Base-by-base conservation (phyloP, 495 filamentous ascomycete genomes). In the Aspergillus cristatus region DNA sequence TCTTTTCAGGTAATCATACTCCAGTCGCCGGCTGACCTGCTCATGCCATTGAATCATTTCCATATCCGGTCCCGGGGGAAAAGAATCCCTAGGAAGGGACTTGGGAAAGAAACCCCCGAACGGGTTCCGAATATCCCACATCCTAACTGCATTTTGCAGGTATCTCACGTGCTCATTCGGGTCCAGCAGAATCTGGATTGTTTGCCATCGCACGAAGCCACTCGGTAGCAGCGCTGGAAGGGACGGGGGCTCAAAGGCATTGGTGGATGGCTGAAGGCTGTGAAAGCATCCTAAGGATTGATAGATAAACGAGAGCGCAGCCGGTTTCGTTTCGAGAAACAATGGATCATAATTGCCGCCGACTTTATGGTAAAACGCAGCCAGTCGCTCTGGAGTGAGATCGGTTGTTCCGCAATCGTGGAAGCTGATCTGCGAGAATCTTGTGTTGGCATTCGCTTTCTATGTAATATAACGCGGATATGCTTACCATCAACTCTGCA, bases 201-300 rank as follows among this genome's bases (percentile, higher is more conserved):
- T 84, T 68, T 96, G 85, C 89, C 90, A 98, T 51, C 81, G 78
- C 28, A 90, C 80, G 54, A 94, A 98, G 16, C 91, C 91, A 45
- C 74, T 76, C 0, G 72, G 67, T 28, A 87, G 88, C 38, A 98
- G 65, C 11, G 86, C 84, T 7, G 91, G 91, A 26, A 94, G 70
- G 1, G 74, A 76, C 0, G 91, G 91, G 8, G 79, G 61, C 2
- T 73, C 70, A 51, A 81, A 94, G 32, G 82, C 78, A 46, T 89
- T 75, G 10, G 68, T 61, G 14, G 77, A 75, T 0, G 82, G 81
- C 37, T 81, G 79, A 10, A 89, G 71, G 20, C 74, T 76, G 53
- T 91, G 84, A 42, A 86, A 83, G 58, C 91, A 96, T 34, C 89
- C 93, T 20, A 94, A 67, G 2, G 82, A 85, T 50, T 86, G 84